Evolutionary conservation across 2,329 filamentous ascomycete species (phyloP).

Genomic region (Hawksworthiomyces lignivorus): DNA sequence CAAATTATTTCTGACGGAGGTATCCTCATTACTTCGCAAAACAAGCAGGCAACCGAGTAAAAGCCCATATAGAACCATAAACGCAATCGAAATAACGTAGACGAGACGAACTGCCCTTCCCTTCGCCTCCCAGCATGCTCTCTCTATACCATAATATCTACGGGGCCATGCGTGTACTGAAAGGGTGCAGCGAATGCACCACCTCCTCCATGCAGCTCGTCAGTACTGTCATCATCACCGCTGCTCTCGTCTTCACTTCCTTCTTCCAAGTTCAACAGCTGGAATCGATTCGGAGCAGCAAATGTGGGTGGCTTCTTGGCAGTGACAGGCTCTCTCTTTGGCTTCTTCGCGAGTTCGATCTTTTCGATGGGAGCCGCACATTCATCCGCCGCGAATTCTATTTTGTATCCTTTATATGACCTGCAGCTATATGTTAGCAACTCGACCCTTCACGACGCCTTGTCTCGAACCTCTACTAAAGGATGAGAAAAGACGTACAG

Average conservation of each 20-base stretch:
- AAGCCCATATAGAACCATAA: too few species aligned
- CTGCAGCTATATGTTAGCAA: conserved; percentile 30
- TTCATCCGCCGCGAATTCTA: conserved; percentile 67
- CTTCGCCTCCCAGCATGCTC: too few species aligned
- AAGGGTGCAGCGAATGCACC: not conserved
- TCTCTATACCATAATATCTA: too few species aligned
- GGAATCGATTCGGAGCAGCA: conserved; percentile 52
- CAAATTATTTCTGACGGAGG: too few species aligned
- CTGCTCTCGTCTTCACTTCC: conserved; percentile 25
- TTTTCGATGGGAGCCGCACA: conserved; percentile 52
- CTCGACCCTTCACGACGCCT: too few species aligned
- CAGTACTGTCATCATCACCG: conserved; percentile 19
- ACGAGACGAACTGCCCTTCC: too few species aligned
- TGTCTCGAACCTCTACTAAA: too few species aligned
- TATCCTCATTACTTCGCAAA: too few species aligned
- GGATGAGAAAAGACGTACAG: conserved; percentile 29
- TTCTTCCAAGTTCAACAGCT: conserved; percentile 46
- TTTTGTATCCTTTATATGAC: conserved; percentile 61
- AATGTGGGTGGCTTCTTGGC: conserved; percentile 28
- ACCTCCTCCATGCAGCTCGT: conserved; percentile 15
- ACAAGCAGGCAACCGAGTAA: too few species aligned
- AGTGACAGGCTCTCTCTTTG: conserved; percentile 19
- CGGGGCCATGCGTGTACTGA: too few species aligned
- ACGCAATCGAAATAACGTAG: too few species aligned
- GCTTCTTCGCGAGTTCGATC: conserved; percentile 16